Evolutionary conservation across 2,329 filamentous ascomycete genomes (phyloP).

Genomic region (Exophiala sideris): DNA sequence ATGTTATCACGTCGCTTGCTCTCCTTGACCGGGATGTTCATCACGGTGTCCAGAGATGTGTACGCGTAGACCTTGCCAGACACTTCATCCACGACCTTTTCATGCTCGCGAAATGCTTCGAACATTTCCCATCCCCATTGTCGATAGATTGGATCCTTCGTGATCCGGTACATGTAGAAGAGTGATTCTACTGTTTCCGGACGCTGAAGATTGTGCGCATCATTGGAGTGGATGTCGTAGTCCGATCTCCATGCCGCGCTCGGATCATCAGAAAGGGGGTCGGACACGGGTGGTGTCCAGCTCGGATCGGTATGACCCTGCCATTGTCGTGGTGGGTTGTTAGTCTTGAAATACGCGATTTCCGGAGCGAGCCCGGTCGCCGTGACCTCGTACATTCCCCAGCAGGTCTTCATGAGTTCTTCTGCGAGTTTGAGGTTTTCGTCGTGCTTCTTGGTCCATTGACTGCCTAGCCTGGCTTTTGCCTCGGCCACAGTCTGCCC

Average conservation of each 20-base stretch:
- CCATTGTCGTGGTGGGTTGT: constrained; percentile 57
- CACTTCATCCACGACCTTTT: constrained; percentile 68
- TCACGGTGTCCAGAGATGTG: constrained; percentile 22
- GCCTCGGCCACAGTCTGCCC: constrained; percentile 74
- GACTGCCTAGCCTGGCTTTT: constrained; percentile 42
- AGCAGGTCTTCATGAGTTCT: constrained; percentile 95
- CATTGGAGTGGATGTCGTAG: constrained; percentile 73
- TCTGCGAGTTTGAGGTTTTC: constrained; percentile 82
- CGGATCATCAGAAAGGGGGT: constrained; percentile 39
- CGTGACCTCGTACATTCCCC: constrained; percentile 93
- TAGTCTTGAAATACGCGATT: constrained; percentile 85
- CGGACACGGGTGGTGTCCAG: constrained; percentile 53
- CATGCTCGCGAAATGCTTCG: constrained; percentile 81
- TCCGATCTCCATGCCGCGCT: constrained; percentile 71
- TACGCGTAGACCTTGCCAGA: constrained; percentile 26
- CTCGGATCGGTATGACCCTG: constrained; percentile 28
- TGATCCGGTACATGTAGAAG: constrained; percentile 99
- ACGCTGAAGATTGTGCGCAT: constrained; percentile 87
- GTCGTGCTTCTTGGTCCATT: constrained; percentile 75
- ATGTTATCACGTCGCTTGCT: constrained; percentile 67
- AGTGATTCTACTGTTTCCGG: constrained; percentile 95
- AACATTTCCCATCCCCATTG: constrained; percentile 99
- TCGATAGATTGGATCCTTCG: constrained; percentile 80
- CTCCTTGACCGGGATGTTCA: constrained; percentile 21
- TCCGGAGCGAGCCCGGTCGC: constrained; percentile 89